phyloP scores from a whole-genome alignment of 768 basidiomycete species.

The Tubosaeta sp. region DNA sequence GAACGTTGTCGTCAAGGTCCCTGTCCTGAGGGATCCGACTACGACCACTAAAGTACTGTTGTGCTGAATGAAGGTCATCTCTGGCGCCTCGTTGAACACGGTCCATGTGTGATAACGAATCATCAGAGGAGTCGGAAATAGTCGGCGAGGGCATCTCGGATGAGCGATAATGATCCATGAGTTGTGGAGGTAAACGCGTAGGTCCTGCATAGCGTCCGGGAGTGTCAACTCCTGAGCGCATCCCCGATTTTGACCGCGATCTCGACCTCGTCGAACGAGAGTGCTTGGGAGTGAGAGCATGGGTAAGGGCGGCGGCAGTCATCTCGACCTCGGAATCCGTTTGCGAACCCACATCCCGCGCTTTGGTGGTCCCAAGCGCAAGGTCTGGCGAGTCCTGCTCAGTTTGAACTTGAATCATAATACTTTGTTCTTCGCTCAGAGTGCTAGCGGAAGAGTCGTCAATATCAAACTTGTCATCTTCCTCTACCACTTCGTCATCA shows the following conservation, averaged over 20 bases:
- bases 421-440: conserved; percentile 11
- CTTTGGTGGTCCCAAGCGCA: conserved; percentile 26
- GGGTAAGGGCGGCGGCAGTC: conserved; percentile 32
- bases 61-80: conserved; percentile 46
- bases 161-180: conserved; percentile 14
- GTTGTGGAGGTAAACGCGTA: conserved; percentile 44
- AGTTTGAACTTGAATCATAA: conserved; percentile 4
- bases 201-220: conserved; percentile 56
- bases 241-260: conserved; percentile 35
- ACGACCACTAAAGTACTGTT: conserved; percentile 38
- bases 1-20: conserved; percentile 53
- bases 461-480: conserved; percentile 87
- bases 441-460: conserved; percentile 78
- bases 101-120: conserved; percentile 32
- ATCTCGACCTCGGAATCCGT: conserved; percentile 28
- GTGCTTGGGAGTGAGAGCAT: conserved; percentile 28
- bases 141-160: conserved; percentile 30
- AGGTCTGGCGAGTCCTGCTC: conserved; percentile 13
- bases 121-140: conserved; percentile 38
- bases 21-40: conserved; percentile 60
- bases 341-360: conserved; percentile 22
- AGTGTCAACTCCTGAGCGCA: conserved; percentile 58
- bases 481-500: conserved; percentile 44
- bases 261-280: conserved; percentile 26
- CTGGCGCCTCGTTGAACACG: conserved; percentile 44